These are phyloP conservation scores for Trametes cingulata DNA, from an alignment of 768 basidiomycete species.

Conservation along the genomic window DNA sequence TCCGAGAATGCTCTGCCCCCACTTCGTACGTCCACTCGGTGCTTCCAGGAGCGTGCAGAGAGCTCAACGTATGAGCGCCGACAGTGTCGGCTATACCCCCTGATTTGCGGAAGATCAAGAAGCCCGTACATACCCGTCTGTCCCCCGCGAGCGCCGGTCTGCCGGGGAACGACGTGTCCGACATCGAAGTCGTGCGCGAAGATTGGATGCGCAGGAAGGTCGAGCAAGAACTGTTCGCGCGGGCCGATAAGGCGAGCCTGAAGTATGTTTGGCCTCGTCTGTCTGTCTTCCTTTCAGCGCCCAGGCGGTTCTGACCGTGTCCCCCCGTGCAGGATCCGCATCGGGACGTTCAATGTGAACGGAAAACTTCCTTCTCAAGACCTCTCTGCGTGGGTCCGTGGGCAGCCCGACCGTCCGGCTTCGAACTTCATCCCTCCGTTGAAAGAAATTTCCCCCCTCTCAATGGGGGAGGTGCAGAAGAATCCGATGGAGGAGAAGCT, in stretches of 20 bases:
- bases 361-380: constrained; percentile 75
- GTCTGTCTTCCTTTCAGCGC: background rate
- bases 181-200: constrained; percentile 59
- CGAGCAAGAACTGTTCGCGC: constrained; percentile 28
- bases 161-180: constrained; percentile 59
- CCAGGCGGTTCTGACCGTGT: constrained; percentile 5
- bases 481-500: constrained; percentile 7
- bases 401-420: constrained; percentile 13
- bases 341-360: constrained; percentile 87
- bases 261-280: constrained; percentile 18
- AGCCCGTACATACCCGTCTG: constrained; percentile 53
- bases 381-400: constrained; percentile 63
- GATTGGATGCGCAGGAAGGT: constrained; percentile 60
- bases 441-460: constrained; percentile 28
- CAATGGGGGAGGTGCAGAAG: constrained; percentile 18
- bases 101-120: constrained; percentile 55
- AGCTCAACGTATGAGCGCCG: background rate
- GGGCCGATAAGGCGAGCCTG: constrained; percentile 5
- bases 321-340: constrained; percentile 50
- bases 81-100: constrained; percentile 46
- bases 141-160: constrained; percentile 63
- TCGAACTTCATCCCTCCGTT: constrained; percentile 25
- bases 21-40: constrained; percentile 1
- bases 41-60: background rate
- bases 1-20: constrained; percentile 10